Evolutionary conservation across 2,329 filamentous ascomycete species (phyloP), one percentile per base, ranked within the genome.

Genomic region (Monosporascus sp.): DNA sequence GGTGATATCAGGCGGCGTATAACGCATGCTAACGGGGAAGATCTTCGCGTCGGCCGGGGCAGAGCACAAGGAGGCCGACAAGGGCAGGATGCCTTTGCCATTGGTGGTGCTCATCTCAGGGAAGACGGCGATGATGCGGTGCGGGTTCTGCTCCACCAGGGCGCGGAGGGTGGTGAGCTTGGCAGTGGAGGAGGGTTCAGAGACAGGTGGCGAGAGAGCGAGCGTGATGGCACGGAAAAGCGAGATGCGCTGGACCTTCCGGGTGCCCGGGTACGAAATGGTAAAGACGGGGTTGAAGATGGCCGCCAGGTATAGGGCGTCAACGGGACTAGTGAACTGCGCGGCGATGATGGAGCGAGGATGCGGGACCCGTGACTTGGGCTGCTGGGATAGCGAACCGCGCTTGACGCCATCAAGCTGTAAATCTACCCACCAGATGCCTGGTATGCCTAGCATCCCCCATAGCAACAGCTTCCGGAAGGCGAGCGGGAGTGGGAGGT

Each of bases 341-440:
- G 89, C 88, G 48, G 90, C 92, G 63, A 99, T 94, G 62, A 99
- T 79, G 52, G 87, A 88, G 47, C 88, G 85, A 5, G 87, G 83
- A 52, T 87, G 83, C 1, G 94, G 94, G 18, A 97, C 83, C 41
- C 90, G 84, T 55, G 85, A 78, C 53, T 79, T 75, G 39, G 88
- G 85, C 63, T 91, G 86, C 65, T 87, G 86, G 47, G 88, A 86
- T 35, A 96, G 77, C 25, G 88, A 92, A 74, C 94, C 94, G 74
- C 91, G 89, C 73, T 90, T 92, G 51, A 99, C 94, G 54, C 93
- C 93, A 69, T 99, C 94, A 60, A 99, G 90, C 71, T 97, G 93
- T n/a, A 99, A 77, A 72, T 99, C 94, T 53, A 97, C 87, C 93
- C 93, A 97, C 91, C 92, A 97, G 54, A 99, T 89, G 27, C 94